phyloP scores from a whole-genome alignment of 2,329 filamentous ascomycete species.

The Fulvia fulva region DNA sequence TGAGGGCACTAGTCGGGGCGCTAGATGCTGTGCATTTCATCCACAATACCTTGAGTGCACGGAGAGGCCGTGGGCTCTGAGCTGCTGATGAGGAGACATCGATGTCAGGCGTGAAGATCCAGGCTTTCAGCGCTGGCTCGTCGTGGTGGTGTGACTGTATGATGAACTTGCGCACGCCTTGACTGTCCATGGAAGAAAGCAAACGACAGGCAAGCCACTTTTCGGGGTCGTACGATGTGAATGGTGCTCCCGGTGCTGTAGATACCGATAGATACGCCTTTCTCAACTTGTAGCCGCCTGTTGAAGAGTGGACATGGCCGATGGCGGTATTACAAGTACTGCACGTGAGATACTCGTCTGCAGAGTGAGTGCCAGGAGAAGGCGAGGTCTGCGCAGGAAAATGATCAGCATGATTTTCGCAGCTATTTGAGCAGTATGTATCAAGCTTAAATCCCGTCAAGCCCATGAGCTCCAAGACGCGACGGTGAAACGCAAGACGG shows the following conservation, averaged over 20 bases:
- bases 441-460: slow-evolving; percentile 32
- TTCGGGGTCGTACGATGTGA: slow-evolving; percentile 19
- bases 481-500: slow-evolving; percentile 31
- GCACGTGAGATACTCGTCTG: slow-evolving; percentile 28
- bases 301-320: slow-evolving; percentile 40
- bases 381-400: background rate
- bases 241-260: background rate
- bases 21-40: slow-evolving; percentile 19
- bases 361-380: background rate
- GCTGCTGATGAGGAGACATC: slow-evolving; percentile 49
- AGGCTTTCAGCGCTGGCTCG: slow-evolving; percentile 36
- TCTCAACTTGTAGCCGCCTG: slow-evolving; percentile 40
- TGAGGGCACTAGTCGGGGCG: slow-evolving; percentile 9
- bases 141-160: slow-evolving; percentile 48
- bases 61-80: slow-evolving; percentile 35
- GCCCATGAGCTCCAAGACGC: slow-evolving; percentile 29
- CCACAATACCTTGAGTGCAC: slow-evolving; percentile 58
- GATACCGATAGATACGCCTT: slow-evolving; percentile 30
- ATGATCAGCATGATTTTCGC: slow-evolving; percentile 7
- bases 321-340: slow-evolving; percentile 36
- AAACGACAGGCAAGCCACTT: slow-evolving; percentile 55
- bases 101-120: slow-evolving; percentile 60
- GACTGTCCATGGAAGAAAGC: slow-evolving; percentile 53
- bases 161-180: slow-evolving; percentile 54
- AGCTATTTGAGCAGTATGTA: slow-evolving; percentile 24